These are phyloP conservation scores for Dryas drummondii DNA, from an alignment of 306 rosid species.

Conservation along the genomic window DNA sequence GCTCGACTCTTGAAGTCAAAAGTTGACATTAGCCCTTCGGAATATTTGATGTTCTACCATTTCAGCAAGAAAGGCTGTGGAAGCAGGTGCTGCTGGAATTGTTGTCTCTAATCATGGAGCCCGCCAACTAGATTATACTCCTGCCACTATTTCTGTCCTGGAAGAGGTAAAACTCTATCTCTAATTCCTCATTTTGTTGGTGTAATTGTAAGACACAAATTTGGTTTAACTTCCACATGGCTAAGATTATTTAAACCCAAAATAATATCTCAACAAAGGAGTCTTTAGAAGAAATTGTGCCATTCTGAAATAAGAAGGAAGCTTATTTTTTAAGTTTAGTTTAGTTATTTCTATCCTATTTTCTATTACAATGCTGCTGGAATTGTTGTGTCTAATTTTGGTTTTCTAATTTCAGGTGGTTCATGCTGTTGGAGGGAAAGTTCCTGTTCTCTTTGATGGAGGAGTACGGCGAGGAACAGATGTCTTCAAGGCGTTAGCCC, in stretches of 20 bases:
- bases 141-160: conserved; percentile 40
- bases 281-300: neutral
- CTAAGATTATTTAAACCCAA: neutral
- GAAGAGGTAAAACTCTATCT: conserved; percentile 33
- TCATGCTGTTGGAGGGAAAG: conserved; percentile 47
- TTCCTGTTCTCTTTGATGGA: conserved; percentile 59
- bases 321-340: neutral
- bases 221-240: too few species aligned
- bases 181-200: neutral
- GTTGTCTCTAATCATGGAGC: conserved; percentile 51
- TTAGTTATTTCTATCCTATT: neutral
- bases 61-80: conserved; percentile 41
- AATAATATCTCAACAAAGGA: too few species aligned
- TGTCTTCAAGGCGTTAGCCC: conserved; percentile 68
- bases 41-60: neutral
- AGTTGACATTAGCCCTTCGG: neutral
- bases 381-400: neutral
- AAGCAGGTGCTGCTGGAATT: conserved; percentile 38
- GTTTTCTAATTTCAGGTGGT: conserved; percentile 38
- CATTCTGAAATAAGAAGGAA: neutral
- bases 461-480: conserved; percentile 68
- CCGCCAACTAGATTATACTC: conserved; percentile 39
- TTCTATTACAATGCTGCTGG: neutral
- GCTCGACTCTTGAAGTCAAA: neutral
- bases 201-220: too few species aligned